phyloP scores from a whole-genome alignment of 1,284 basidiomycete genomes.

The Veloporphyrellus conicus region DNA sequence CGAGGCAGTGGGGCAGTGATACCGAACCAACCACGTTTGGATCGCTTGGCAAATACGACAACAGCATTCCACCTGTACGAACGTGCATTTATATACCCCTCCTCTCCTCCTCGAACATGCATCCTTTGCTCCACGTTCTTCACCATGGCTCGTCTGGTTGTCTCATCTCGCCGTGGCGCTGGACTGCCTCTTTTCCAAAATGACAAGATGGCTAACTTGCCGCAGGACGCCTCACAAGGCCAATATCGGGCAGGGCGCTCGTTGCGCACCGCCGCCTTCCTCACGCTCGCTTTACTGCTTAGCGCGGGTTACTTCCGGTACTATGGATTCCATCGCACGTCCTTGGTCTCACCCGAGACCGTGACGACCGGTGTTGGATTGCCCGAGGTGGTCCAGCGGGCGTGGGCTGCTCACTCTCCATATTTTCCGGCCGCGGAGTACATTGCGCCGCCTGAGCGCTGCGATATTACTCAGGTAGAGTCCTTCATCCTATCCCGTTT shows the following conservation, averaged over 20 bases:
- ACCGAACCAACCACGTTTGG: conserved; percentile 11
- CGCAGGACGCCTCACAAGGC: neutral
- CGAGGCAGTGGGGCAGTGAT: neutral
- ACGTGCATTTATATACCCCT: conserved; percentile 23
- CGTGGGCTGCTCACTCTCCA: conserved; percentile 60
- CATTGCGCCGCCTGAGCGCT: conserved; percentile 42
- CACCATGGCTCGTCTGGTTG: neutral
- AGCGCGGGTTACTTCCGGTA: conserved; percentile 11
- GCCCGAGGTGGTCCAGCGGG: conserved; percentile 28
- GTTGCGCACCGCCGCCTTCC: conserved; percentile 5
- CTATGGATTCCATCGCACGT: conserved; percentile 5
- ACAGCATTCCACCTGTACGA: conserved; percentile 18
- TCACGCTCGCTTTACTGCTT: conserved; percentile 20
- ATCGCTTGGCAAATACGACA: neutral
- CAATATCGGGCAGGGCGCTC: conserved; percentile 1
- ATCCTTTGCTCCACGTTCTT: conserved; percentile 5
- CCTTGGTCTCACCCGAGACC: neutral
- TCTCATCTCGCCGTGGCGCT: neutral
- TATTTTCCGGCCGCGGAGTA: conserved; percentile 53
- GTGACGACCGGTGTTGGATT: conserved; percentile 5
- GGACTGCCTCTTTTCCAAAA: conserved; percentile 9
- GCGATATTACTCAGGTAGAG: conserved; percentile 54
- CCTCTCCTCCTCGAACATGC: conserved; percentile 7
- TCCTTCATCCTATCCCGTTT: neutral
- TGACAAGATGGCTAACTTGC: conserved; percentile 6